Percentiles rank a stretch among this genome's conserved stretches.
Conservation (phyloP, 129 eudicot genomes). For the Gnaphalium uliginosum region DNA sequence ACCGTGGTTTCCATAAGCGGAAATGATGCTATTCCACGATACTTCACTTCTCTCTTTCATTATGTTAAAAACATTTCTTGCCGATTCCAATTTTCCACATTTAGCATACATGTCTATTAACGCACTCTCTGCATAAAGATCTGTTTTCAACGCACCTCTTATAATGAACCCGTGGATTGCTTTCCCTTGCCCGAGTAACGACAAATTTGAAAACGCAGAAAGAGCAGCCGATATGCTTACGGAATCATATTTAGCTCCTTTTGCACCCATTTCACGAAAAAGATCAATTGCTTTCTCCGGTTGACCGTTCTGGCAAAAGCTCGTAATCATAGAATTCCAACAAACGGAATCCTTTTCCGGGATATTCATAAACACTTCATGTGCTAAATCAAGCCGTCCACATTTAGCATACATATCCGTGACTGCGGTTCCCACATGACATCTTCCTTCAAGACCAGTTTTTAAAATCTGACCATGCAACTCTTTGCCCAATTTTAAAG, state of each 20-base stretch:
- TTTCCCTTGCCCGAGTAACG: conserved; percentile 59
- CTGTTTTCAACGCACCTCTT: conserved; percentile 46
- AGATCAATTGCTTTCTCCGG: conserved; percentile 66
- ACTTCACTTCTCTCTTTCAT: conserved; percentile 71
- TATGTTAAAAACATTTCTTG: conserved; percentile 51
- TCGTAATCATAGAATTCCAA: conserved; percentile 82
- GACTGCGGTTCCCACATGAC: conserved; percentile 68
- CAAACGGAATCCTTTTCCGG: conserved; percentile 63
- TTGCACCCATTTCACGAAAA: conserved; percentile 56
- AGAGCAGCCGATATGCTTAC: conserved; percentile 75
- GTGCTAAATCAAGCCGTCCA: conserved; percentile 65
- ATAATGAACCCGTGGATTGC: conserved; percentile 74
- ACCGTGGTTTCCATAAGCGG: conserved; percentile 83
- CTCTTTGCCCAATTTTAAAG: conserved; percentile 62
- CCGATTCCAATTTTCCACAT: conserved; percentile 58
- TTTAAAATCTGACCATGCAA: conserved; percentile 58
- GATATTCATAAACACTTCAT: conserved; percentile 49
- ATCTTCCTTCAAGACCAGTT: conserved; percentile 48
- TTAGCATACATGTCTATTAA: conserved; percentile 73
- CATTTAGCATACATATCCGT: conserved; percentile 85
- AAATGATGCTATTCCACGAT: conserved; percentile 84
- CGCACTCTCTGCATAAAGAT: conserved; percentile 64
- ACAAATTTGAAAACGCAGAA: conserved; percentile 66
- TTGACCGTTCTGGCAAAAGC: conserved; percentile 64
- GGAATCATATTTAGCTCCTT: conserved; percentile 50